A percentile compares a stretch with the other conserved stretches of the same genome.
Conservation (phyloP, 148 eudicot genomes). For the Rheum nobile region DNA sequence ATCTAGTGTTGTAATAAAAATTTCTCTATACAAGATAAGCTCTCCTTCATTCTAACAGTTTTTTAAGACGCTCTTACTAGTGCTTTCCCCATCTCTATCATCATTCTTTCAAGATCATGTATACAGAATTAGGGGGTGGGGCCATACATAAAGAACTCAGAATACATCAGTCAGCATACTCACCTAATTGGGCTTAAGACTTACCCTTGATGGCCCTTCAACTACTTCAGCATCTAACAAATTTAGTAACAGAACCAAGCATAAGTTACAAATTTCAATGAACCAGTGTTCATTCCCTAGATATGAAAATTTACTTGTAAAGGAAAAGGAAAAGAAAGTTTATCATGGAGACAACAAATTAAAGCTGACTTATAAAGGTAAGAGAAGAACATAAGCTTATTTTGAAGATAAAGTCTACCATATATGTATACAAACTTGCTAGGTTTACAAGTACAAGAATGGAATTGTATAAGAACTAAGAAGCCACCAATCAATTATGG, state of each 20-base stretch:
- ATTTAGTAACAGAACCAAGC: not conserved
- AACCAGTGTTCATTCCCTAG: not conserved
- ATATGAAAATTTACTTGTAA: not conserved
- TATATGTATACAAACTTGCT: not conserved
- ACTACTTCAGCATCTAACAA: conserved; percentile 60
- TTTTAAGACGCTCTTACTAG: not conserved
- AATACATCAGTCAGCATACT: not conserved
- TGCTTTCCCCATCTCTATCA: not conserved
- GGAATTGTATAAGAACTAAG: not conserved
- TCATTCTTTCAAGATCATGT: not conserved
- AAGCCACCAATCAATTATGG: not conserved
- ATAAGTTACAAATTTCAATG: not conserved
- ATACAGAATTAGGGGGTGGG: not conserved
- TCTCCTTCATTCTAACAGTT: not conserved
- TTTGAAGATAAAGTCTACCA: no score
- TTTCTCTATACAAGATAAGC: not conserved
- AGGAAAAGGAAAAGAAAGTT: not conserved
- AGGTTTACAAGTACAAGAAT: not conserved
- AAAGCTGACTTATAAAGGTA: not conserved
- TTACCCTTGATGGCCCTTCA: conserved; percentile 78
- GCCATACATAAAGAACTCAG: not conserved
- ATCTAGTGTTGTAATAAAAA: not conserved
- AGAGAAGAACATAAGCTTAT: no score
- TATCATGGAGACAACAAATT: not conserved
- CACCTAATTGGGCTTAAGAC: conserved; percentile 94